phyloP scores from a whole-genome alignment of 2,329 filamentous ascomycete species.

The Botryotinia globosa region DNA sequence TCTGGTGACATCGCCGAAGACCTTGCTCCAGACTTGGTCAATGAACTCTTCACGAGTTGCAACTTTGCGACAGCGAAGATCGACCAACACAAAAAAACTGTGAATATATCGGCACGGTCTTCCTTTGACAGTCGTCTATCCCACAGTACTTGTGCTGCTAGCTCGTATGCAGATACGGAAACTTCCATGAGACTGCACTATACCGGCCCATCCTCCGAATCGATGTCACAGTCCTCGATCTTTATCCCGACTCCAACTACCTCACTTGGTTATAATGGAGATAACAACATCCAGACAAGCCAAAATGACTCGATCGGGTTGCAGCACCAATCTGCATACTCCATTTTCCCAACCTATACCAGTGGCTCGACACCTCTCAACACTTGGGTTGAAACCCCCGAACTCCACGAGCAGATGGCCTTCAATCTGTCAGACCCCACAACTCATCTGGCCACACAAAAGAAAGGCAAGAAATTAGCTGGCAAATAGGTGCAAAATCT shows the following conservation, averaged over 20 bases:
- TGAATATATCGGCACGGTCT: neutral
- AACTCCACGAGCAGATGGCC: constrained; percentile 9
- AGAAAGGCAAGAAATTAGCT: neutral
- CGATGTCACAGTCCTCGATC: neutral
- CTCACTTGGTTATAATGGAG: neutral
- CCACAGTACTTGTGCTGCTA: neutral
- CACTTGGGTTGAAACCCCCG: neutral
- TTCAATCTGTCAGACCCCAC: neutral
- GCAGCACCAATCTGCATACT: neutral
- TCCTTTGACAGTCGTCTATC: neutral
- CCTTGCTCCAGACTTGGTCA: neutral
- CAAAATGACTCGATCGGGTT: neutral
- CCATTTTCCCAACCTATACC: neutral
- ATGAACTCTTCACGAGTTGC: no score
- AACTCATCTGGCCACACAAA: neutral
- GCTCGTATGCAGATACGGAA: neutral
- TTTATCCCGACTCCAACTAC: neutral
- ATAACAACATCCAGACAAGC: no score
- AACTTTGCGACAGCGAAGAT: neutral
- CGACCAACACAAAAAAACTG: neutral
- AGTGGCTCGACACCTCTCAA: neutral
- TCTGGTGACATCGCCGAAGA: neutral
- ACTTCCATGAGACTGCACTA: neutral
- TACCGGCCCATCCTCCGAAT: neutral
- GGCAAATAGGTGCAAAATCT: neutral